Percentiles rank a stretch among this genome's conserved stretches.
phyloP scores from a whole-genome alignment of 768 basidiomycete species.

The Gelatoporia subvermispora region DNA sequence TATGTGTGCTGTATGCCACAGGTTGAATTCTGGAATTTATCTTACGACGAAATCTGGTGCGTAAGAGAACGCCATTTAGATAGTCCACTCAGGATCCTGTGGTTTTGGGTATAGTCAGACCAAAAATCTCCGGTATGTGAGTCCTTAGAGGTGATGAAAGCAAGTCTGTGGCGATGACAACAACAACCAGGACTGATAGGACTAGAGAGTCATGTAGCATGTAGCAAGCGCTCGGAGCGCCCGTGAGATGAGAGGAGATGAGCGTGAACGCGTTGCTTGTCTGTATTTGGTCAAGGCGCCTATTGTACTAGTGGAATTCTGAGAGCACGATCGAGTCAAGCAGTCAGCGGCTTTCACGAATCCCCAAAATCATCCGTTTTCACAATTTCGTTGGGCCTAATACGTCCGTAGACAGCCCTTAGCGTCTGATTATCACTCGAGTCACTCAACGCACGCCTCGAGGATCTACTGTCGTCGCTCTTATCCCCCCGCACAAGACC shows the following conservation, averaged over 20 bases:
- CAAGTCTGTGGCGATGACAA: no score
- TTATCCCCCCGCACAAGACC: background rate
- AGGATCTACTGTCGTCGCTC: background rate
- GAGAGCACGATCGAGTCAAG: conserved; percentile 2
- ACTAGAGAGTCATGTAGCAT: no score
- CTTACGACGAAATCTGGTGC: conserved; percentile 9
- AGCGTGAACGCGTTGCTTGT: no score
- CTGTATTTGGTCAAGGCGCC: no score
- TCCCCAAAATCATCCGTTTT: background rate
- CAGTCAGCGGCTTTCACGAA: background rate
- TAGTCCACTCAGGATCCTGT: background rate
- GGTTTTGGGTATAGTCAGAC: no score
- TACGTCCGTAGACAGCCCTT: background rate
- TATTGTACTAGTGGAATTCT: no score
- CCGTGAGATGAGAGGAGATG: no score
- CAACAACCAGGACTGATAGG: no score
- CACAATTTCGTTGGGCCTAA: background rate
- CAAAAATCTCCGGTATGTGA: no score
- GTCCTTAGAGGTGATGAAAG: no score
- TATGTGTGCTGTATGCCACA: background rate
- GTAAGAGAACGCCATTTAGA: conserved; percentile 1
- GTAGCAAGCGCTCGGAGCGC: no score
- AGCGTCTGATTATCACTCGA: background rate
- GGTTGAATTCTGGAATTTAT: background rate
- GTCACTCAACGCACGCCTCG: background rate